Evolutionary conservation across 352 stramenopile genomes (phyloP).

Genomic region (Phytophthora pinifolia): DNA sequence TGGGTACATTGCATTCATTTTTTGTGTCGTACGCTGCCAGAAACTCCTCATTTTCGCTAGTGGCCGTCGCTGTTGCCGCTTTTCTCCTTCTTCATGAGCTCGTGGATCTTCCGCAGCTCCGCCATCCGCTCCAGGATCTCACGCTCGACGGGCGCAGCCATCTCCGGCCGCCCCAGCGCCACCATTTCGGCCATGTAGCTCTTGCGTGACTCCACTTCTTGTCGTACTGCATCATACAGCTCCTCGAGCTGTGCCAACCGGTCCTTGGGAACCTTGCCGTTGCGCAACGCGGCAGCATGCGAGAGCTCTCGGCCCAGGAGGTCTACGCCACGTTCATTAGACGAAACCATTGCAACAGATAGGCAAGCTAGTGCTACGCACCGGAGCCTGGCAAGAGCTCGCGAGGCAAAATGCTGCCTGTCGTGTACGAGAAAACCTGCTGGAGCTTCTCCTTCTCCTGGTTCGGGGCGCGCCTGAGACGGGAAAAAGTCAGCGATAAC

Average conservation of each 20-base stretch:
- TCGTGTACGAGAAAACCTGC: constrained; percentile 71
- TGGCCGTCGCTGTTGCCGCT: constrained; percentile 9
- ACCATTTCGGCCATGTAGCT: constrained; percentile 71
- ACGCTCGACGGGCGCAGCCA: constrained; percentile 47
- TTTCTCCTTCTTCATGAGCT: constrained; percentile 57
- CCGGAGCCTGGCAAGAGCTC: constrained; percentile 72
- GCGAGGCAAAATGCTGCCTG: constrained; percentile 64
- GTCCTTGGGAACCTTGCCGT: constrained; percentile 36
- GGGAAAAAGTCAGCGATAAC: neutral
- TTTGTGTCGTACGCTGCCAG: too few relatives aligned
- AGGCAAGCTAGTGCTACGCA: constrained; percentile 14
- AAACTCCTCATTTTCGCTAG: neutral
- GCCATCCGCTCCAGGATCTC: constrained; percentile 65
- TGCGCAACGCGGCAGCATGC: constrained; percentile 47
- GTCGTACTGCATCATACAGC: constrained; percentile 58
- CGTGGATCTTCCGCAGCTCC: constrained; percentile 64
- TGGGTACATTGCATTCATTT: neutral
- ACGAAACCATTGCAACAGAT: neutral
- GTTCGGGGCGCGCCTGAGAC: constrained; percentile 42
- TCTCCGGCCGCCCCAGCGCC: constrained; percentile 42
- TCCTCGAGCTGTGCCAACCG: constrained; percentile 59
- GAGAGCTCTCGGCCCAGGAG: constrained; percentile 62
- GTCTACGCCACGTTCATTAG: constrained; percentile 32
- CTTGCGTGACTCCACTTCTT: constrained; percentile 67
- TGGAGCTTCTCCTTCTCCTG: constrained; percentile 86